phyloP scores from a whole-genome alignment of 1,284 basidiomycete species.

The Malassezia nana region DNA sequence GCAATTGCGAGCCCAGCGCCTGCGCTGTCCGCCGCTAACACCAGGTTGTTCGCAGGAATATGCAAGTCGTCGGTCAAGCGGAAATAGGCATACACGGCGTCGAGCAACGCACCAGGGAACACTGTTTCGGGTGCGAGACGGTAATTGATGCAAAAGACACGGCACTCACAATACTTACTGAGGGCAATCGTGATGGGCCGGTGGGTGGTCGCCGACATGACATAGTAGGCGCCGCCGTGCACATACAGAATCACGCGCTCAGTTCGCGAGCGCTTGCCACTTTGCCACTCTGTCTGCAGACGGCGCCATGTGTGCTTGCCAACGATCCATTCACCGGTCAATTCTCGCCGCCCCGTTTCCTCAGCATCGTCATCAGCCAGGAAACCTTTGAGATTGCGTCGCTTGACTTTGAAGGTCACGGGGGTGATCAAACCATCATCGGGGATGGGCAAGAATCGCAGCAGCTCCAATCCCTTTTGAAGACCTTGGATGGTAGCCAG shows the following conservation, averaged over 20 bases:
- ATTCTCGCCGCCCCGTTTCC: slow-evolving; percentile 65
- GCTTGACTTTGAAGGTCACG: slow-evolving; percentile 75
- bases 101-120: slow-evolving; percentile 88
- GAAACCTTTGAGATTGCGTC: slow-evolving; percentile 64
- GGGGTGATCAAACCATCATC: slow-evolving; percentile 90
- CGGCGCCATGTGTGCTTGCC: slow-evolving; percentile 79
- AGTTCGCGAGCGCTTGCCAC: slow-evolving; percentile 50
- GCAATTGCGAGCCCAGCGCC: slow-evolving; percentile 81
- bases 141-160: slow-evolving; percentile 96
- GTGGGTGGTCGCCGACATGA: slow-evolving; percentile 87
- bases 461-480: slow-evolving; percentile 69
- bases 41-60: slow-evolving; percentile 60
- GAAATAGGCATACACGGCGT: slow-evolving; percentile 76
- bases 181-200: slow-evolving; percentile 82
- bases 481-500: slow-evolving; percentile 64
- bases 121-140: slow-evolving; percentile 85
- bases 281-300: slow-evolving; percentile 67
- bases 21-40: slow-evolving; percentile 77
- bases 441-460: slow-evolving; percentile 73
- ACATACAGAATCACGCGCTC: slow-evolving; percentile 83
- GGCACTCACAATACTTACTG: slow-evolving; percentile 76
- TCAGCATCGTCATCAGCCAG: slow-evolving; percentile 64
- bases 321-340: slow-evolving; percentile 93
- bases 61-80: slow-evolving; percentile 76
- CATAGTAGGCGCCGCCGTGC: slow-evolving; percentile 93